These are phyloP conservation scores for Penstemon eatonii DNA, from an alignment of 257 asterid species.

Conservation along the genomic window DNA sequence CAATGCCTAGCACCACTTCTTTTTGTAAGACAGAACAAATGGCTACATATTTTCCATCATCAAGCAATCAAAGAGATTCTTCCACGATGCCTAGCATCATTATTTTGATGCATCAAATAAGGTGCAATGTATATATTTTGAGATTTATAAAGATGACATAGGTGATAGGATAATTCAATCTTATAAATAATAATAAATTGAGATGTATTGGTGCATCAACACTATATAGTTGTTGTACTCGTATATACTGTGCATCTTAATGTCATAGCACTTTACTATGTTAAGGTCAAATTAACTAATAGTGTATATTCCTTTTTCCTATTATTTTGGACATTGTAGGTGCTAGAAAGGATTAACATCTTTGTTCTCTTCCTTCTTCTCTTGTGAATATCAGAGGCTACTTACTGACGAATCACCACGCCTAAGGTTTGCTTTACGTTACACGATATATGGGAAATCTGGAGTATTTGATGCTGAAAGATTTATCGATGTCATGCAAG, in stretches of 20 bases:
- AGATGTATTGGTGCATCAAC: background rate
- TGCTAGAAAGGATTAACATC: slow-evolving; percentile 8
- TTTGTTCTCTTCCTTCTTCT: slow-evolving; percentile 2
- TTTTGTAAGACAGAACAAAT: no score
- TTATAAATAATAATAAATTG: background rate
- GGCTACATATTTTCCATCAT: no score
- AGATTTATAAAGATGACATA: no score
- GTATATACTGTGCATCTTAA: background rate
- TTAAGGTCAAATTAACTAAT: background rate
- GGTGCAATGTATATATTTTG: no score
- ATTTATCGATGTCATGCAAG: slow-evolving; percentile 98
- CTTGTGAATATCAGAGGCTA: slow-evolving; percentile 60
- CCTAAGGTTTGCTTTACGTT: slow-evolving; percentile 76
- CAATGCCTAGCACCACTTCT: background rate
- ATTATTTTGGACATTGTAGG: background rate
- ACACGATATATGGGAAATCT: slow-evolving; percentile 91
- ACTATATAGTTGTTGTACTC: background rate
- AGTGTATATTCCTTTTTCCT: background rate
- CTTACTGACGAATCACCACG: slow-evolving; percentile 98
- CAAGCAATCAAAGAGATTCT: no score
- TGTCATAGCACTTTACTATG: slow-evolving; percentile 9
- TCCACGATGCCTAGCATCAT: background rate
- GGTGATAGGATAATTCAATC: no score
- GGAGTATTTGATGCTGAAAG: slow-evolving; percentile 97
- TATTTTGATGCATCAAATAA: background rate